Percentiles rank a stretch among this genome's conserved stretches.
phyloP scores from a whole-genome alignment of 1,284 basidiomycete genomes.

The Trichosporon ovoides region DNA sequence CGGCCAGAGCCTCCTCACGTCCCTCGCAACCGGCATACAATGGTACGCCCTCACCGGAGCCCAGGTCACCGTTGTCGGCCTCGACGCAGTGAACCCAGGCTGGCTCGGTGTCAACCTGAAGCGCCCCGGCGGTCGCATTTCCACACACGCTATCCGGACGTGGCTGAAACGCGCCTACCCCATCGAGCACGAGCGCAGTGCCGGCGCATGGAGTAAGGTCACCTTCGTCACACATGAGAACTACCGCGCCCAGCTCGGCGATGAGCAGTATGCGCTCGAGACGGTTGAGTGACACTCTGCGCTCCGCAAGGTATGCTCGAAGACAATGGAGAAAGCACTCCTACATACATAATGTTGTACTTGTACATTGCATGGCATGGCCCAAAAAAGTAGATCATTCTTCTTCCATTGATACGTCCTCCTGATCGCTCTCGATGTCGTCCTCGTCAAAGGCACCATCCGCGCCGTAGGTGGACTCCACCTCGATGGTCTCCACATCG shows the following conservation, averaged over 20 bases:
- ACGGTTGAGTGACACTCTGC: neutral
- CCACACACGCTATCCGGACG: neutral
- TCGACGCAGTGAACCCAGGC: neutral
- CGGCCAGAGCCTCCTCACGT: neutral
- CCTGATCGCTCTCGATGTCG: no score
- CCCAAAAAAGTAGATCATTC: no score
- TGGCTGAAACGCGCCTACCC: neutral
- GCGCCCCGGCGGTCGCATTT: neutral
- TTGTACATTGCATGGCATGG: no score
- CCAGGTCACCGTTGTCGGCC: neutral
- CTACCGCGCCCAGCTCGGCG: neutral
- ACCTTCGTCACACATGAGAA: neutral
- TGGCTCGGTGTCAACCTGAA: neutral
- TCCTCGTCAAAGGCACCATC: no score
- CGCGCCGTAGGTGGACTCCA: no score
- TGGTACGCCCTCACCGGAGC: neutral
- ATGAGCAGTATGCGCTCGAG: slow-evolving; percentile 2
- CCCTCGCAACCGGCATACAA: neutral
- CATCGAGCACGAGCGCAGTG: neutral
- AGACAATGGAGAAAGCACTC: no score
- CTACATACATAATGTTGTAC: no score
- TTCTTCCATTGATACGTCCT: no score
- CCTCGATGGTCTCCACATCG: no score
- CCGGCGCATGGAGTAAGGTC: neutral
- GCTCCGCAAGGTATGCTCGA: no score